Percentiles rank a stretch among this genome's conserved stretches.
These are phyloP conservation scores for Phytopythium mirpurense DNA, from an alignment of 352 stramenopile species.

Conservation along the genomic window DNA sequence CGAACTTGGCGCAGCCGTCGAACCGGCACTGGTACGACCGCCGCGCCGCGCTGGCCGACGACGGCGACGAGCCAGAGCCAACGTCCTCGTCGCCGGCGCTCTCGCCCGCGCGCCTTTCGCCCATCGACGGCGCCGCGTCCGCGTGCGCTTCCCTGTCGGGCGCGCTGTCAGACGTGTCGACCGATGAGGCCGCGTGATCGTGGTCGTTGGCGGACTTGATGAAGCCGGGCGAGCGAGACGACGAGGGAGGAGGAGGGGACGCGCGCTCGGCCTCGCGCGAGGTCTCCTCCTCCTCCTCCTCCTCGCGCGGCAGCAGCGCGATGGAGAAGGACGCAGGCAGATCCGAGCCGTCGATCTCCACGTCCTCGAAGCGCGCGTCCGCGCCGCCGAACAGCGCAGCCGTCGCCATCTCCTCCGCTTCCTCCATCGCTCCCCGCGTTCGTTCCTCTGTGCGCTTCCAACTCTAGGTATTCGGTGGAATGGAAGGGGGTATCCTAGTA, in stretches of 20 bases:
- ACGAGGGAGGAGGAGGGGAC: neutral
- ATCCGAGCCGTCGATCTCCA: slow-evolving; percentile 37
- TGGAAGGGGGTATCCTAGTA: too few relatives aligned
- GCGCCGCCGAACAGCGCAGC: slow-evolving; percentile 46
- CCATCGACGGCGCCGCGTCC: neutral
- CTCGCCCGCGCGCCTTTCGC: neutral
- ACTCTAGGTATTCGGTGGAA: too few relatives aligned
- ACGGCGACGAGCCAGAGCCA: neutral
- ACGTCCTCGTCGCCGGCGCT: neutral
- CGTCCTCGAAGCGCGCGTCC: slow-evolving; percentile 48
- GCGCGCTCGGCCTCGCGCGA: neutral
- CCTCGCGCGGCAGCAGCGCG: slow-evolving; percentile 24
- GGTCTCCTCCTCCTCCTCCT: slow-evolving; percentile 12
- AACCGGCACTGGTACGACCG: slow-evolving; percentile 42
- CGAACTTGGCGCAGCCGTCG: slow-evolving; percentile 47
- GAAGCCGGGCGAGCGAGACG: neutral
- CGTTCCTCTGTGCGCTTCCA: slow-evolving; percentile 6
- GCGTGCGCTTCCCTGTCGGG: neutral
- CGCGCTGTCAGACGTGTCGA: neutral
- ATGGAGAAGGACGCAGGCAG: slow-evolving; percentile 45
- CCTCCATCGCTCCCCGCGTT: slow-evolving; percentile 18
- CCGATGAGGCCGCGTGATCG: neutral
- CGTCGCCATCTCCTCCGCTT: slow-evolving; percentile 49
- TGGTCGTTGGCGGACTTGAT: neutral
- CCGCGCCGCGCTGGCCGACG: slow-evolving; percentile 7